Base-by-base conservation (phyloP, 2,329 filamentous ascomycete species). In the Tolypocladium endophyticum region DNA sequence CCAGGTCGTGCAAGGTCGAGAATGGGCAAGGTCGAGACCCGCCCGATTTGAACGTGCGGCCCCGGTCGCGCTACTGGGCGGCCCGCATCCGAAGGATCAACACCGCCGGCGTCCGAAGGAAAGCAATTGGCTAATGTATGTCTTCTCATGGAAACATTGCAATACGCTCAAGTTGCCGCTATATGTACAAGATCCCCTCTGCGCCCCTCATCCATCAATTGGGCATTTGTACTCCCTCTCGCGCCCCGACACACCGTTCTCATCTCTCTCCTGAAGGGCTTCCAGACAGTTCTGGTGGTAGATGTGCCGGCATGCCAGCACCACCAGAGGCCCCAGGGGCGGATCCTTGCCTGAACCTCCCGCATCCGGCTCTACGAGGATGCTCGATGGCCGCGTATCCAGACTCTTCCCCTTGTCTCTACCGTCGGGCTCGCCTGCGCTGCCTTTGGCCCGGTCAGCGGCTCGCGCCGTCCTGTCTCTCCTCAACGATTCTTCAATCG, bases 221-320 rank as follows among this genome's bases (percentile, higher is more conserved):
- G 82, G 82, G 68, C 82, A 85, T 64, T 74, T 76, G 68, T 82
- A 84, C 67, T 77, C 80, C 63, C 74, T 72, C 64, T 80, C 76
- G 47, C 74, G 77, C 39, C 74, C 74, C 9, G 79, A 73, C 61
- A 74, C 81, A 60, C 75, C 78, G 63, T 73, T 74, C 65, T 79
- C 80, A 59, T 78, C 77, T 62, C 81, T 77, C 39, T 79, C 79
- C 65, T 84, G 83, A 64, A 87, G 71, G 61, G 83, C 80, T 69
- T 93, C 89, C 45, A 89, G 75, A 68, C 87, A 92, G 33, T 75
- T 77, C 69, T 85, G 80, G 73, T 90, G 87, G 66, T 87, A 89
- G 23, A 88, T 83, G 71, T 90, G 87, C 59, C 87, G 79, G 70
- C 87, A 90, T 28, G 86, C 87, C 66, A 90, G 74, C 56, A 90